Evolutionary conservation across 73 alveolate genomes (phyloP).

Genomic region (Halteria grandinella): DNA sequence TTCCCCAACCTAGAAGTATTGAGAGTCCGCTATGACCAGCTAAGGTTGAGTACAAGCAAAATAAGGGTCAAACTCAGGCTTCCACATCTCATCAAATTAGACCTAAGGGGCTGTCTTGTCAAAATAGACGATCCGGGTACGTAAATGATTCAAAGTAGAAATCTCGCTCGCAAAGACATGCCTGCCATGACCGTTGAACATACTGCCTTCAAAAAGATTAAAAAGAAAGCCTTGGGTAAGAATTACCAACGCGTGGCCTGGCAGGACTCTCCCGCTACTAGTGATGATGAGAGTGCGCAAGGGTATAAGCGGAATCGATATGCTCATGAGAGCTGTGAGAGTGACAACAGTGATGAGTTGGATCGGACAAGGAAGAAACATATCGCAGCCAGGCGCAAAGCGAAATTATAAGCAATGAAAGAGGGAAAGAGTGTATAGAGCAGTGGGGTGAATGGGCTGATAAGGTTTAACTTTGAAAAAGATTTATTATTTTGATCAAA

Average conservation of each 20-base stretch:
- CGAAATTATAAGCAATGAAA: too few relatives aligned
- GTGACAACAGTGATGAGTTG: conserved; percentile 31
- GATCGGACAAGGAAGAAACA: conserved; percentile 7
- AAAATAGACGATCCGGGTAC: conserved; percentile 1
- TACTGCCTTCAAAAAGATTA: background rate
- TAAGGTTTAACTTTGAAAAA: too few relatives aligned
- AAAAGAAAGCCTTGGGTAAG: conserved; percentile 21
- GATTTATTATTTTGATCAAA: too few relatives aligned
- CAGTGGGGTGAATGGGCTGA: too few relatives aligned
- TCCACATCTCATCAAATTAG: background rate
- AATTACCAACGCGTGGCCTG: background rate
- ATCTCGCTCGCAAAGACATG: background rate
- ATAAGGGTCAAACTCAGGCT: background rate
- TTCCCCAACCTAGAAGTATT: conserved; percentile 22
- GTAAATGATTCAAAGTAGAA: background rate
- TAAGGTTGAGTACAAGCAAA: background rate
- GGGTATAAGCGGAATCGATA: too few relatives aligned
- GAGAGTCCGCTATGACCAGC: background rate
- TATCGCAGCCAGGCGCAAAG: too few relatives aligned
- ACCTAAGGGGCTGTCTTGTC: conserved; percentile 14
- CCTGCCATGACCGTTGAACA: background rate
- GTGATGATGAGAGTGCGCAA: background rate
- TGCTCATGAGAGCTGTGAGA: background rate
- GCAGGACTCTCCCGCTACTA: background rate
- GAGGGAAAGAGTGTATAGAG: too few relatives aligned